These are phyloP conservation scores for Cyberlindnera xylosilytica DNA, from an alignment of 805 yeast genomes.

Conservation along the genomic window DNA sequence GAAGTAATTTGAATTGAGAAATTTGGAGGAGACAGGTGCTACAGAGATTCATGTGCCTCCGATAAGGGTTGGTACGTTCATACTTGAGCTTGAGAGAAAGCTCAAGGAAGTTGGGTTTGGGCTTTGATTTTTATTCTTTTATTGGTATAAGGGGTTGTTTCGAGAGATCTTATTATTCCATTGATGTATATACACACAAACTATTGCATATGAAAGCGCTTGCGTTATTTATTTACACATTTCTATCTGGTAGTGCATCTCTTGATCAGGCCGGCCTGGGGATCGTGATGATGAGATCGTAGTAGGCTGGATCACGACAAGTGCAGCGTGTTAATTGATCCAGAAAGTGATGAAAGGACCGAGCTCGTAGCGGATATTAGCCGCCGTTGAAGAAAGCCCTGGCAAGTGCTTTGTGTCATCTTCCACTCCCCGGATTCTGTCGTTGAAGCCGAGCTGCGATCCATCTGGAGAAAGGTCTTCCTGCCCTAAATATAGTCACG, in stretches of 20 bases:
- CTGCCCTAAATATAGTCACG: background rate
- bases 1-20: conserved; percentile 44
- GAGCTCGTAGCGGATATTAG: no score
- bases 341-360: no score
- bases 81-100: background rate
- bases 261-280: no score
- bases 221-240: background rate
- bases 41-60: background rate
- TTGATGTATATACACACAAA: conserved; percentile 3
- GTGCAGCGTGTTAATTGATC: no score
- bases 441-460: background rate
- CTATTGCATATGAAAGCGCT: conserved; percentile 6
- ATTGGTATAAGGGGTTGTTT: background rate
- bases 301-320: no score
- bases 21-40: background rate
- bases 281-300: no score
- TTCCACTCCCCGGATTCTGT: background rate
- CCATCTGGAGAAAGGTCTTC: no score
- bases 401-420: conserved; percentile 1
- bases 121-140: background rate
- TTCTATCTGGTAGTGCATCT: no score
- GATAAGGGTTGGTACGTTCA: background rate
- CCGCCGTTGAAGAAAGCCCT: no score
- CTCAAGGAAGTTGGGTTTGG: background rate
- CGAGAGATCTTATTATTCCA: background rate